Conservation (phyloP, 345 rosid genomes). For the Eucalyptus pauciflora region DNA sequence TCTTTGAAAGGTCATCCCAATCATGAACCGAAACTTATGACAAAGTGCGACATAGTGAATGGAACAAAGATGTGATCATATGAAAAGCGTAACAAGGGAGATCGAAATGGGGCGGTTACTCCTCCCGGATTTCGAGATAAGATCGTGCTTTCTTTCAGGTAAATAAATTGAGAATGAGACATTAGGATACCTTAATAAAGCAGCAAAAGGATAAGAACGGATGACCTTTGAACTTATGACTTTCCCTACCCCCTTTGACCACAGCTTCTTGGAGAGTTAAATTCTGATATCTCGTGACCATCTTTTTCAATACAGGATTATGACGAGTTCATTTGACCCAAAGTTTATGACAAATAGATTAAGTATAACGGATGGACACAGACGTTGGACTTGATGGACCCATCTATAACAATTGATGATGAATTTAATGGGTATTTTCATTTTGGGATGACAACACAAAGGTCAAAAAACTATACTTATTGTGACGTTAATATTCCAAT, state of each 20-base stretch:
- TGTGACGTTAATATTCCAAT: background rate
- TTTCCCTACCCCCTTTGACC: background rate
- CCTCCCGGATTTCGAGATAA: background rate
- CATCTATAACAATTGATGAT: background rate
- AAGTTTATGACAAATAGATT: background rate
- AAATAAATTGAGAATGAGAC: background rate
- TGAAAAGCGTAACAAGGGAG: background rate
- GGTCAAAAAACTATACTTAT: background rate
- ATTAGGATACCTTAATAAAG: background rate
- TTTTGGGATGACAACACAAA: background rate
- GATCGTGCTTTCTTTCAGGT: background rate
- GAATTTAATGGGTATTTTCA: background rate
- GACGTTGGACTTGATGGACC: background rate
- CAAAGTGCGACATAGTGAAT: background rate
- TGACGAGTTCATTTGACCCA: background rate
- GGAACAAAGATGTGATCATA: background rate
- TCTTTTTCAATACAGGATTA: background rate
- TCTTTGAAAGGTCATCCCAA: background rate
- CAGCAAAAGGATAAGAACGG: background rate
- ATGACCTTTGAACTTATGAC: background rate
- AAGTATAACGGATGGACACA: background rate
- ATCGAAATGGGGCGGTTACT: background rate
- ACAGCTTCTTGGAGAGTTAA: background rate
- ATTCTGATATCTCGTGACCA: background rate
- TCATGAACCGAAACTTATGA: background rate